A percentile compares a stretch with the other conserved stretches of the same genome.
phyloP scores from a whole-genome alignment of 441 rosid genomes.

The Adansonia madagascariensis region DNA sequence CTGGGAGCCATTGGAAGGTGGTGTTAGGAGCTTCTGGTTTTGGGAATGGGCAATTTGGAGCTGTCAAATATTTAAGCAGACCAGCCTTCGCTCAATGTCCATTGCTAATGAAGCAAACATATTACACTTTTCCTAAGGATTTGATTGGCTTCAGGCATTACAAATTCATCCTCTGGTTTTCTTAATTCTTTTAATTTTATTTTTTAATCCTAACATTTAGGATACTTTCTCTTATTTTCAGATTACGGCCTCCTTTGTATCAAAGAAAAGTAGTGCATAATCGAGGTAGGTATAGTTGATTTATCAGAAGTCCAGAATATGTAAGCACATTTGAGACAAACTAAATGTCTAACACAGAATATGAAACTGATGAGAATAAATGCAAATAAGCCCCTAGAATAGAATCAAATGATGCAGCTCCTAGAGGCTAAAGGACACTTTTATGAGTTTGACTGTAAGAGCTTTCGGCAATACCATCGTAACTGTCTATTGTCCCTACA shows the following conservation, averaged over 20 bases:
- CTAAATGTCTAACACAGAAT: background rate
- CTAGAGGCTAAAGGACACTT: conserved; percentile 42
- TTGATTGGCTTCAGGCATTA: background rate
- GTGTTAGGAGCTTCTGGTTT: background rate
- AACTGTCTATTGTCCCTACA: conserved; percentile 67
- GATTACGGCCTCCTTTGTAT: too few relatives aligned
- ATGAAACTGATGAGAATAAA: background rate
- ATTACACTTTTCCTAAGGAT: background rate
- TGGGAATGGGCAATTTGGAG: background rate
- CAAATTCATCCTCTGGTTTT: background rate
- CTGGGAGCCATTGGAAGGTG: background rate
- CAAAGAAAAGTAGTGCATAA: too few relatives aligned
- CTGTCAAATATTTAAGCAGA: background rate
- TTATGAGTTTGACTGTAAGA: conserved; percentile 49
- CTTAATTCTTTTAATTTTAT: background rate
- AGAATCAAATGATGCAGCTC: conserved; percentile 20
- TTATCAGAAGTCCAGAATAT: too few relatives aligned
- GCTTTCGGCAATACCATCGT: conserved; percentile 69
- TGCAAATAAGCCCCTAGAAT: background rate
- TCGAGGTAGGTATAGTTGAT: too few relatives aligned
- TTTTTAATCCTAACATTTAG: background rate
- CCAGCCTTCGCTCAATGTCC: background rate
- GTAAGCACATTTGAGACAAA: too few relatives aligned
- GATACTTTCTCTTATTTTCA: too few relatives aligned
- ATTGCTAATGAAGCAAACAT: background rate